Base-by-base conservation (phyloP, 1,139 yeast species). In the Debaryomyces coudertii region DNA sequence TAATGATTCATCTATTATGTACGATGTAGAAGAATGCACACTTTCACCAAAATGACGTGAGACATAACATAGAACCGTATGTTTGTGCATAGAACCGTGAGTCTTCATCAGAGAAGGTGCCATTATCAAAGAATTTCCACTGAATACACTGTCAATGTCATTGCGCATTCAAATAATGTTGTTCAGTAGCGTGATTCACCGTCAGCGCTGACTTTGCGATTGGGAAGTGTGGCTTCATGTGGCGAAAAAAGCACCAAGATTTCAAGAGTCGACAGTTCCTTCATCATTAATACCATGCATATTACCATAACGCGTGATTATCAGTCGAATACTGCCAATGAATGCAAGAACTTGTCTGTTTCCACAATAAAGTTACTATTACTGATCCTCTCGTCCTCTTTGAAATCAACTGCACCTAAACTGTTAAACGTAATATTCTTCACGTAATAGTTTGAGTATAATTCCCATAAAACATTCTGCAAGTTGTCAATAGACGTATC, bases 351-450 rank as follows among this genome's bases (percentile, higher is more conserved):
- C 11, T 55, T 54, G 55, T 81, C 85, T 1, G 81, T 69, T 24
- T 68, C 71, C 29, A 58, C 62, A 16, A 79, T 70, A 50, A 82
- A 82, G 27, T 62, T 62, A 31, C 65, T 65, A 55, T 78, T 80
- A 36, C 66, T 62, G 29, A 82, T 77, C 48, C 62, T 69, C 23
- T 61, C 56, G 5, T 65, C 66, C 0, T 68, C 73, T 36, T 62
- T 58, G 55, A 78, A 82, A 57, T 82, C 86, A 7, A 81, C 76
- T 1, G 79, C 82, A 44, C 76, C 66, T 44, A 82, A 65, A 5
- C 78, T 75, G 53, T 92, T 92, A 58, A 82, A 79, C 22, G 84
- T 87, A 12, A 92, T 84, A 52, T 79, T 79, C 47, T 81, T 83
- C 45, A 89, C 76, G 62, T 85, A 92, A 30, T 85, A 73, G 36